A percentile compares a stretch with the other conserved stretches of the same genome.
phyloP scores from a whole-genome alignment of 1,284 basidiomycete genomes.

The Cryptococcus floricola region DNA sequence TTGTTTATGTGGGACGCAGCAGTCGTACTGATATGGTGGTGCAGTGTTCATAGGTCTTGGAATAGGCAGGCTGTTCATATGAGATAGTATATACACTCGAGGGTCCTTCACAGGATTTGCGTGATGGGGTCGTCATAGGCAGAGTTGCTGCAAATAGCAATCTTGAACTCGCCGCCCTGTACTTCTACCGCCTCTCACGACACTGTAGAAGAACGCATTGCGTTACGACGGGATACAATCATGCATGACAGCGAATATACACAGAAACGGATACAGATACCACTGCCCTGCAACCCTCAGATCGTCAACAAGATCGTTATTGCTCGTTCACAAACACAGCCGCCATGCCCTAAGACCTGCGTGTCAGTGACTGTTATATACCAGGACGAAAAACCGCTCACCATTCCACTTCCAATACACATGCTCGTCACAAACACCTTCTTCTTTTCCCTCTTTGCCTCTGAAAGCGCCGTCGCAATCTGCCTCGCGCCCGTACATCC shows the following conservation, averaged over 20 bases:
- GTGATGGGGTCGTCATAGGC: too few relatives aligned
- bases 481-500: constrained; percentile 84
- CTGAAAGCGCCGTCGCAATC: constrained; percentile 80
- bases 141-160: not conserved
- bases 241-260: not conserved
- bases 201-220: not conserved
- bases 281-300: not conserved
- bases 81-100: too few relatives aligned
- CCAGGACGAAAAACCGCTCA: constrained; percentile 52
- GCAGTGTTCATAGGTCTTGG: constrained; percentile 19
- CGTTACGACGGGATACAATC: not conserved
- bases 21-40: not conserved
- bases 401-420: constrained; percentile 95
- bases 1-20: not conserved
- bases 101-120: too few relatives aligned
- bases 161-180: not conserved
- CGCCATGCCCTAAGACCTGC: constrained; percentile 48
- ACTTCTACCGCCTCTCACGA: not conserved
- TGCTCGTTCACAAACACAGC: constrained; percentile 51
- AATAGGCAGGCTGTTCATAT: constrained; percentile 16
- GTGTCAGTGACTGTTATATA: not conserved
- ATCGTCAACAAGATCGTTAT: constrained; percentile 9
- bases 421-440: constrained; percentile 90
- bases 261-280: not conserved
- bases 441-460: constrained; percentile 68